These are phyloP conservation scores for Fusarium setosum DNA, from an alignment of 2,329 filamentous ascomycete genomes.

Conservation along the genomic window DNA sequence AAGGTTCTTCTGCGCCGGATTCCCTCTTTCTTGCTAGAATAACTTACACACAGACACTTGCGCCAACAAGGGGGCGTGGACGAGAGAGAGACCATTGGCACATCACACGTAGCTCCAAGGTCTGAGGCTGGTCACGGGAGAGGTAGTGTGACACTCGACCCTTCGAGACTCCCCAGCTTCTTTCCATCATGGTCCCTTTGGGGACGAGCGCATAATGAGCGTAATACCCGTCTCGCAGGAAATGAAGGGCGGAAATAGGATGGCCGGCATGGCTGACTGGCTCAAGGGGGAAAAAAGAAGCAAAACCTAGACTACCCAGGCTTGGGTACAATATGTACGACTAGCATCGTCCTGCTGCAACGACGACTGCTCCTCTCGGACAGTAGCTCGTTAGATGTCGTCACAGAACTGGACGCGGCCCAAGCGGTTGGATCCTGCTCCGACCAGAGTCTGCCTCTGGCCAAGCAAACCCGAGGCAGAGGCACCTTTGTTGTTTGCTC, in stretches of 20 bases:
- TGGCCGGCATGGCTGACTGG: constrained; percentile 11
- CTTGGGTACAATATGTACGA: too few species aligned
- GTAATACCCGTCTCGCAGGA: constrained; percentile 13
- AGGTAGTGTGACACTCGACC: constrained; percentile 29
- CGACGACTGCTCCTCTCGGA: constrained; percentile 4
- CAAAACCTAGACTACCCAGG: too few species aligned
- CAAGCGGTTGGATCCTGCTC: constrained; percentile 26
- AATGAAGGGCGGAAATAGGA: constrained; percentile 2
- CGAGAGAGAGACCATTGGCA: constrained; percentile 1
- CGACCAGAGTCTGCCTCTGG: not conserved
- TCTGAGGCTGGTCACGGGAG: constrained; percentile 22
- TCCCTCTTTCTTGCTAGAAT: constrained; percentile 25
- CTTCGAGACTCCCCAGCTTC: not conserved
- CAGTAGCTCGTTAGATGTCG: constrained; percentile 19
- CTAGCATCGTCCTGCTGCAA: constrained; percentile 20
- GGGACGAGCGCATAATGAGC: not conserved
- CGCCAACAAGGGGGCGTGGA: not conserved
- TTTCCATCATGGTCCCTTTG: too few species aligned
- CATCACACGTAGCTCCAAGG: not conserved
- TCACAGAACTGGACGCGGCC: constrained; percentile 21
- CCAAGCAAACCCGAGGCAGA: not conserved
- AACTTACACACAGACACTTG: not conserved
- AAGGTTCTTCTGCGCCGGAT: constrained; percentile 30
- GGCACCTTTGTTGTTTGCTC: constrained; percentile 2
- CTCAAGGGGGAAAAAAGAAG: not conserved